These are phyloP conservation scores for Fusarium humuli DNA, from an alignment of 2,329 filamentous ascomycete species.

Conservation along the genomic window DNA sequence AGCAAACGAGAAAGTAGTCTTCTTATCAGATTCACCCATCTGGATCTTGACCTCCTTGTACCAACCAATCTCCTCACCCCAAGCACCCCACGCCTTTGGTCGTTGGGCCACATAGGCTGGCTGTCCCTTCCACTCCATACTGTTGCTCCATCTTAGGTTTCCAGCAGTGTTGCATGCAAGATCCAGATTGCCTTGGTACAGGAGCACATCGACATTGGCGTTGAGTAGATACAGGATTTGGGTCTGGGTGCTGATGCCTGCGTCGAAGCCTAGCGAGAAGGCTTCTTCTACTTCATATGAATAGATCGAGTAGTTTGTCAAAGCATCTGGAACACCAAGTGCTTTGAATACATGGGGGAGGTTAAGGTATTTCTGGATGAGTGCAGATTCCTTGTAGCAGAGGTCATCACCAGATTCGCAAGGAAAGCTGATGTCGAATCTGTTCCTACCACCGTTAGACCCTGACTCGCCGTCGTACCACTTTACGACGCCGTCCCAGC, in stretches of 20 bases:
- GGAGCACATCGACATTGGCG: slow-evolving; percentile 16
- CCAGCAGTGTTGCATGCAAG: slow-evolving; percentile 39
- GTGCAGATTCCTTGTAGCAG: slow-evolving; percentile 13
- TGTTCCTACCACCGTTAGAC: not conserved
- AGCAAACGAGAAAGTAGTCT: slow-evolving; percentile 22
- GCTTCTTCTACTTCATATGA: not conserved
- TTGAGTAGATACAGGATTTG: slow-evolving; percentile 25
- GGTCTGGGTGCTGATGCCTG: slow-evolving; percentile 16
- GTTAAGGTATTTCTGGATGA: slow-evolving; percentile 19
- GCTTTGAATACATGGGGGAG: slow-evolving; percentile 4
- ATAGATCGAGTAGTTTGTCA: slow-evolving; percentile 5
- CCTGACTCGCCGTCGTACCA: slow-evolving; percentile 15
- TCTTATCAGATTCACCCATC: slow-evolving; percentile 4
- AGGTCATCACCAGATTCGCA: slow-evolving; percentile 13
- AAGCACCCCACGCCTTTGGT: slow-evolving; percentile 7
- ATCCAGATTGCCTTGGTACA: slow-evolving; percentile 41
- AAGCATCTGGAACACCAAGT: not conserved
- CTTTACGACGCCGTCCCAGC: slow-evolving; percentile 19
- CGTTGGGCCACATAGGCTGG: slow-evolving; percentile 34
- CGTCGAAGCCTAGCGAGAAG: slow-evolving; percentile 5
- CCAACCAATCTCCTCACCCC: slow-evolving; percentile 26
- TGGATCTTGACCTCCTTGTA: slow-evolving; percentile 29
- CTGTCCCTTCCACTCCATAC: slow-evolving; percentile 33
- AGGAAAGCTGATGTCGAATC: slow-evolving; percentile 18
- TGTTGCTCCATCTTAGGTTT: slow-evolving; percentile 34